phyloP scores from a whole-genome alignment of 1,284 basidiomycete species.

The Leccinum ponderosum region DNA sequence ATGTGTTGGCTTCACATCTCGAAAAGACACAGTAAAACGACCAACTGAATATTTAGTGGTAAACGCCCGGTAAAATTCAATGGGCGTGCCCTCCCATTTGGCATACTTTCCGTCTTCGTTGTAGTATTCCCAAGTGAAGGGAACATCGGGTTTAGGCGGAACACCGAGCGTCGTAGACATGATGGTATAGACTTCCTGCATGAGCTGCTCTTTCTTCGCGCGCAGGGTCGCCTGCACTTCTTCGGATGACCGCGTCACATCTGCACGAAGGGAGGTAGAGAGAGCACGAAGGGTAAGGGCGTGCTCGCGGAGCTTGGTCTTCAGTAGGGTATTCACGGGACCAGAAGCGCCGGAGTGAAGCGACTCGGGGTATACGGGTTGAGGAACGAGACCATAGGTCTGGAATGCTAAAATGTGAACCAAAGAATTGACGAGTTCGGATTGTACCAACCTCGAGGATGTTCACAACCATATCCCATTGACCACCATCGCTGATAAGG shows the following conservation, averaged over 20 bases:
- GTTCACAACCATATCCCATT: slow-evolving; percentile 96
- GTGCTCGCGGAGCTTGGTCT: slow-evolving; percentile 90
- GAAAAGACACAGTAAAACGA: slow-evolving; percentile 14
- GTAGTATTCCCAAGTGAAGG: slow-evolving; percentile 88
- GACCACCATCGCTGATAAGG: slow-evolving; percentile 90
- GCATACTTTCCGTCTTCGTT: slow-evolving; percentile 79
- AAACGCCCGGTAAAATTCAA: slow-evolving; percentile 72
- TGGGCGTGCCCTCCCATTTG: slow-evolving; percentile 78
- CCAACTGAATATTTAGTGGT: slow-evolving; percentile 59
- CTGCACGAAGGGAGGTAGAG: slow-evolving; percentile 48
- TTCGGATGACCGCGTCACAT: slow-evolving; percentile 44
- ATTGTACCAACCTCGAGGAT: slow-evolving; percentile 57
- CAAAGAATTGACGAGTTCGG: background rate
- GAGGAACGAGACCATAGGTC: slow-evolving; percentile 85
- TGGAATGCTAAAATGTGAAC: slow-evolving; percentile 21
- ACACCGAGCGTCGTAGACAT: slow-evolving; percentile 86
- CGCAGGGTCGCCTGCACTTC: slow-evolving; percentile 54
- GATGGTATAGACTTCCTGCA: slow-evolving; percentile 86
- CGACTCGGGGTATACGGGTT: slow-evolving; percentile 84
- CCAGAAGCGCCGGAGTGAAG: slow-evolving; percentile 76
- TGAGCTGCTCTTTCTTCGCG: slow-evolving; percentile 81
- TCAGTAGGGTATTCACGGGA: slow-evolving; percentile 79
- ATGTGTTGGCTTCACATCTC: slow-evolving; percentile 3
- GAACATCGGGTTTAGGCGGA: slow-evolving; percentile 70
- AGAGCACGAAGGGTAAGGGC: slow-evolving; percentile 78